Conservation (phyloP, 202 grass and related monocot species). For the Hordeum pubiflorum region DNA sequence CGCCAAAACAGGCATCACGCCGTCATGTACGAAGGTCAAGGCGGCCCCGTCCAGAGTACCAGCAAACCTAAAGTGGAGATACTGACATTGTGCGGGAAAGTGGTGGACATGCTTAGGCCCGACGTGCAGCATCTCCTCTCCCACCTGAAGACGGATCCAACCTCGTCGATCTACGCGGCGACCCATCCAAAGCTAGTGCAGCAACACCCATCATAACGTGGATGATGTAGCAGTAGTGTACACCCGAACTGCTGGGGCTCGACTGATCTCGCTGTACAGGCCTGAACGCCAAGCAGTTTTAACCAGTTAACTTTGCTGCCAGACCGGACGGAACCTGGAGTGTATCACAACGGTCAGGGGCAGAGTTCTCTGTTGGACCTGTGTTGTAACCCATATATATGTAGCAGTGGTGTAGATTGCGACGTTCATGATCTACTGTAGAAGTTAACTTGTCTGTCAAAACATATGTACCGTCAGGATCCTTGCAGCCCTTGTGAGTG, state of each 20-base stretch:
- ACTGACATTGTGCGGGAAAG: slow-evolving; percentile 83
- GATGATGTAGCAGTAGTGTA: neutral
- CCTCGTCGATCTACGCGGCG: slow-evolving; percentile 83
- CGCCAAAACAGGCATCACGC: slow-evolving; percentile 75
- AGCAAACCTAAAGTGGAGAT: slow-evolving; percentile 96
- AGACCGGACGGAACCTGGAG: neutral
- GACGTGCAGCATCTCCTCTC: slow-evolving; percentile 91
- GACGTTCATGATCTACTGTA: neutral
- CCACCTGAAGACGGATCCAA: slow-evolving; percentile 73
- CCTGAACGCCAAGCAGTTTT: neutral
- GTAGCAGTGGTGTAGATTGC: neutral
- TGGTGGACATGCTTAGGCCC: slow-evolving; percentile 66
- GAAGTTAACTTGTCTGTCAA: neutral
- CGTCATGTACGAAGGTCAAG: slow-evolving; percentile 99
- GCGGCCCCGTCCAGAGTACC: slow-evolving; percentile 72
- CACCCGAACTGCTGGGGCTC: neutral
- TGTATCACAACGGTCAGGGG: neutral
- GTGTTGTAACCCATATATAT: neutral
- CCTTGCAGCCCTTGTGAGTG: neutral
- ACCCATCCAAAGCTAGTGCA: slow-evolving; percentile 80
- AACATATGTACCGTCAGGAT: neutral
- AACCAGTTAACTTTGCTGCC: neutral
- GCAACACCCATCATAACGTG: slow-evolving; percentile 30
- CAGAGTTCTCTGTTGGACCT: neutral
- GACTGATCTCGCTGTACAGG: neutral